Evolutionary conservation across 495 filamentous ascomycete species (phyloP), one percentile per base, ranked within the genome.

Genomic region (Immersiella caudata): DNA sequence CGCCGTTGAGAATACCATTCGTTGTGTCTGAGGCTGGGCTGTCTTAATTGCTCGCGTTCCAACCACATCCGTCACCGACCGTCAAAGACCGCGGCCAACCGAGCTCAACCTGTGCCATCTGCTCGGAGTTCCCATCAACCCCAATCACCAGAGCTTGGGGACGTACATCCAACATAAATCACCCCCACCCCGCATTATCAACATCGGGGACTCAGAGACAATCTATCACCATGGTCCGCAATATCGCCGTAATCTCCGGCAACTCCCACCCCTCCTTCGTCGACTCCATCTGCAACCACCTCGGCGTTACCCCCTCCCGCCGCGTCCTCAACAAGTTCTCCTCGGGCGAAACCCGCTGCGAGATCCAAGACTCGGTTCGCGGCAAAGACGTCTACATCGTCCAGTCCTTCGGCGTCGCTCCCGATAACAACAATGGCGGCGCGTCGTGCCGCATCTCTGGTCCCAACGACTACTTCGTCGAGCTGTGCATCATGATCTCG

Each of bases 381-480:
- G 95, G 90, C 69, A 99, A 99, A 76, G 95, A 98, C 85, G 94
- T 99, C 73, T 97, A 96, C 81, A 96, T 97, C 77, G 92, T 98
- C 70, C 93, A 98, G 76, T 92, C 90, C 52, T 78, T 75, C 40
- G 93, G 93, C 61, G 26, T 62, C 21, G 74, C 67, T 59, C 92
- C 71, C 25, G 70, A 68, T 51, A 73, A 68, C 57, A 62, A 68
- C 68, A 58, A 27, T 55, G 72, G 68, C 57, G 65, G 67, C 69
- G 59, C 27, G 18, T 91, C 40, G 40, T 18, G 11, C 11, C 5
- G 4, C 40, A 46, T 46, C 40, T 6, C 11, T 18, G 40, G 40
- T 12, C 40, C 97, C 79, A 99, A 99, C 74, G 95, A 99, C 75
- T 88, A 96, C 78, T 84, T 99, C 40, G 90, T 99, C 82, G 95